These are phyloP conservation scores for Rutstroemia sp. DNA, from an alignment of 2,329 filamentous ascomycete genomes.

Conservation along the genomic window DNA sequence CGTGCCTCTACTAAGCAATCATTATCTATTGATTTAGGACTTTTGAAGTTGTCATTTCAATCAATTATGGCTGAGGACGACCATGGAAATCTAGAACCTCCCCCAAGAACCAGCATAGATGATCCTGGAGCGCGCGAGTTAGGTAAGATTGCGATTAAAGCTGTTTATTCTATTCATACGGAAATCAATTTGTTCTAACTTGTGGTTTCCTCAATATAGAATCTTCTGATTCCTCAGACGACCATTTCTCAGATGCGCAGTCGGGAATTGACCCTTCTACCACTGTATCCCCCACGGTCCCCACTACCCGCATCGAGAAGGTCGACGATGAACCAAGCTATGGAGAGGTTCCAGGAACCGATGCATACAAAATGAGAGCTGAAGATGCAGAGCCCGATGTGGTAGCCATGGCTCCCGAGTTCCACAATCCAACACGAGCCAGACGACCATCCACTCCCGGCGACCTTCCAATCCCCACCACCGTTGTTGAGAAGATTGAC, in stretches of 20 bases:
- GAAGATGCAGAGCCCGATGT: conserved; percentile 54
- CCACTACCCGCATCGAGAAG: conserved; percentile 51
- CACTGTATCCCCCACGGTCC: conserved; percentile 40
- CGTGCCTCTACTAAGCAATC: not conserved
- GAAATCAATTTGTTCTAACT: not conserved
- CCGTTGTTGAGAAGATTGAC: conserved; percentile 50
- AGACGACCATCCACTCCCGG: conserved; percentile 19
- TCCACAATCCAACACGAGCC: not conserved
- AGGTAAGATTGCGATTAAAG: conserved; percentile 33
- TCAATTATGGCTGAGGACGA: conserved; percentile 25
- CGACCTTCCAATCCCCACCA: conserved; percentile 44
- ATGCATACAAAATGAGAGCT: conserved; percentile 47
- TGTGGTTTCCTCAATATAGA: not conserved
- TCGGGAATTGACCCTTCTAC: conserved; percentile 39
- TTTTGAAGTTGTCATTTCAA: not conserved
- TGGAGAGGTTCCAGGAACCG: conserved; percentile 55
- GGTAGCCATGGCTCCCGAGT: conserved; percentile 35
- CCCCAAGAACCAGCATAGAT: conserved; percentile 35
- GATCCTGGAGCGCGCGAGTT: conserved; percentile 55
- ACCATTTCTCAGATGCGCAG: conserved; percentile 62
- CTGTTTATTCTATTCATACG: not conserved
- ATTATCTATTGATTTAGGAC: not conserved
- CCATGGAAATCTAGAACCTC: conserved; percentile 35
- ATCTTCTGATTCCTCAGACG: conserved; percentile 51
- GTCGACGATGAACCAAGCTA: conserved; percentile 50